A percentile compares a stretch with the other conserved stretches of the same genome.
phyloP scores from a whole-genome alignment of 2,329 filamentous ascomycete species.

The Sarocladium oryzae region DNA sequence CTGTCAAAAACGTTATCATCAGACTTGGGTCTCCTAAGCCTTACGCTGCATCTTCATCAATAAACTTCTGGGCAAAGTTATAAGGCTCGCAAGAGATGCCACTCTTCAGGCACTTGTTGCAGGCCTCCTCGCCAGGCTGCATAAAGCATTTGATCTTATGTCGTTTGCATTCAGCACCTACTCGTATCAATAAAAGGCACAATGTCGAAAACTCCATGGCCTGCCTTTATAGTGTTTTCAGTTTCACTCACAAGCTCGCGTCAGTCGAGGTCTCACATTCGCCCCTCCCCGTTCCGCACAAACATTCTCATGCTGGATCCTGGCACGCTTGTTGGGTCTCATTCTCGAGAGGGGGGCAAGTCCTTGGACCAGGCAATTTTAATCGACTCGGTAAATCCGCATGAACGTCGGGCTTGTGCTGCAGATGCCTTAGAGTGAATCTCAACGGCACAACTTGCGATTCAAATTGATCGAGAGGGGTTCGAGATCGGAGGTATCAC shows the following conservation, averaged over 20 bases:
- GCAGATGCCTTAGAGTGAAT: neutral
- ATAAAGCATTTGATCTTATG: conserved; percentile 14
- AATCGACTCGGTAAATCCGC: neutral
- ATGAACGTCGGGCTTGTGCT: neutral
- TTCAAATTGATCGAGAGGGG: neutral
- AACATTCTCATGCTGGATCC: neutral
- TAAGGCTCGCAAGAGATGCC: conserved; percentile 14
- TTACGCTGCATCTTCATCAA: conserved; percentile 14
- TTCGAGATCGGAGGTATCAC: neutral
- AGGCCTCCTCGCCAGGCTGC: conserved; percentile 8
- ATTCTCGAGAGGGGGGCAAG: neutral
- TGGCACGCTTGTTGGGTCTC: neutral
- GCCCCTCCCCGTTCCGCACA: neutral
- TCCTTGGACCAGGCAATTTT: too few relatives aligned
- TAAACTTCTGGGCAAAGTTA: conserved; percentile 16
- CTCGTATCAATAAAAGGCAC: neutral
- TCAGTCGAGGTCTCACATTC: neutral
- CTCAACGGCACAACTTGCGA: neutral
- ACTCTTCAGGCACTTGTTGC: conserved; percentile 12
- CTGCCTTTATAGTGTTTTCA: neutral
- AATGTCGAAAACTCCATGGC: neutral
- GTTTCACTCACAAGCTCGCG: neutral
- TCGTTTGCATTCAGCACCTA: conserved; percentile 15
- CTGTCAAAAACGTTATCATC: neutral
- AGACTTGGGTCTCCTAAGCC: neutral